Base-by-base conservation (phyloP, 176 grass and related monocot species). In the Rhipidocladum racemiflorum region DNA sequence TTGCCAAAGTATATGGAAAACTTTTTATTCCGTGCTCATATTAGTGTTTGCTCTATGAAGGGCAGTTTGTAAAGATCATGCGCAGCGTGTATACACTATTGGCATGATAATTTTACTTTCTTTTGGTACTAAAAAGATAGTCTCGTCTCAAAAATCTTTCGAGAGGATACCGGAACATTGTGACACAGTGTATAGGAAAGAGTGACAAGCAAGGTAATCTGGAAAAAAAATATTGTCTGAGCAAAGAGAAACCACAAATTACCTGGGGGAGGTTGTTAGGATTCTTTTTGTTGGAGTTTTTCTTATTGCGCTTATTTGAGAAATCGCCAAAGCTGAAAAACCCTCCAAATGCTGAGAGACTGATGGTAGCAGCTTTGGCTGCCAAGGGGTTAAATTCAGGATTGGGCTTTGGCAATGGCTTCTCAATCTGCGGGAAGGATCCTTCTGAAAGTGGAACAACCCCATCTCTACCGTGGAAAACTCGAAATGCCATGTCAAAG, bases 321-420 rank as follows among this genome's bases (percentile, higher is more conserved):
- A 91, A 91, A 74, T 86, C 85, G 3, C 85, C 92, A 49, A 94
- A 94, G 63, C 89, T 87, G 69, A 94, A 94, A 83, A 91, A 89
- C 0, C 92, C 92, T 77, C 96, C 92, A 77, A 99, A 95, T 74
- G 87, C 87, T 0, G 96, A 95, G 34, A 99, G 89, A 73, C 96
- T 99, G 48, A 99, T 99, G 45, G 96, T 93, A 15, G 96, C 96
- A 53, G 96, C 96, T 89, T 85, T 95, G 56, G 96, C 92, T 6
- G 92, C 96, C 76, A 99, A 81, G 9, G 96, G 96, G 59, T 99
- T 92, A 73, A 99, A 99, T 68, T 78, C 59, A 59, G 86, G 75
- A 44, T 53, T 70, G 9, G 63, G 84, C 74, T 91, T 90, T 24
- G 76, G 84, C 84, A 88, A 45, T 65, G 61, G 70, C 54, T 82